Conservation (phyloP, 768 basidiomycete genomes). For the Lactifluus subvellereus region DNA sequence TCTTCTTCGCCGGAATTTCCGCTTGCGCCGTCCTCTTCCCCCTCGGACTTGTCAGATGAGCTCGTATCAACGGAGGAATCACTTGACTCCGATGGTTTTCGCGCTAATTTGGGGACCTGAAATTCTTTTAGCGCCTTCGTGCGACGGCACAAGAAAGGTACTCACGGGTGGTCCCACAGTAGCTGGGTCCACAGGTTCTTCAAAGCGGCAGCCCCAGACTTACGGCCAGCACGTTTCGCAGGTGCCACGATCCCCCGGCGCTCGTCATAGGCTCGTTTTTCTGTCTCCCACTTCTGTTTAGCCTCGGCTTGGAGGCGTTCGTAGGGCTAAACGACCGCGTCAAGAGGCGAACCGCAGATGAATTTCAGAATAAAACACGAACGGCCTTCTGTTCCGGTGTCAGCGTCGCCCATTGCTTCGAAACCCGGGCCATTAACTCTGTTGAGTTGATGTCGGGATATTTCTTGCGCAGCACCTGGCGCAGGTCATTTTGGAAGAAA, state of each 20-base stretch:
- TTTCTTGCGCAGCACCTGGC: conserved; percentile 60
- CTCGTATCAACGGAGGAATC: conserved; percentile 16
- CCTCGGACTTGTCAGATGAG: conserved; percentile 12
- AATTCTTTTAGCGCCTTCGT: background rate
- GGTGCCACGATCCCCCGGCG: conserved; percentile 31
- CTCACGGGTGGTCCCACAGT: background rate
- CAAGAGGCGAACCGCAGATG: conserved; percentile 9
- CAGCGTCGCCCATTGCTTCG: conserved; percentile 70
- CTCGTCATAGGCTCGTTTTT: conserved; percentile 62
- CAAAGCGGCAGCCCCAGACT: background rate
- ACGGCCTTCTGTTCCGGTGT: conserved; percentile 68
- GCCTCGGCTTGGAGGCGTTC: conserved; percentile 45
- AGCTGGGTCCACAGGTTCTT: conserved; percentile 7
- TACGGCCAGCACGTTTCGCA: background rate
- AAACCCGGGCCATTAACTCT: conserved; percentile 67
- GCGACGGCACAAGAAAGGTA: background rate
- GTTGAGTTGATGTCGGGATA: conserved; percentile 61
- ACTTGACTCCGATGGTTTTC: conserved; percentile 9
- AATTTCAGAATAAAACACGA: conserved; percentile 28
- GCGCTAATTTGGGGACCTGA: conserved; percentile 5
- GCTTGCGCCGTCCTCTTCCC: conserved; percentile 8
- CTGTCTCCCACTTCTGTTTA: conserved; percentile 58
- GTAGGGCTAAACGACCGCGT: conserved; percentile 44
- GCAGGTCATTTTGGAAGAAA: conserved; percentile 88
- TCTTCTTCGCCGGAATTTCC: conserved; percentile 30